Evolutionary conservation across 2,329 filamentous ascomycete species (phyloP).

Genomic region (Phialemonium atrogriseum): DNA sequence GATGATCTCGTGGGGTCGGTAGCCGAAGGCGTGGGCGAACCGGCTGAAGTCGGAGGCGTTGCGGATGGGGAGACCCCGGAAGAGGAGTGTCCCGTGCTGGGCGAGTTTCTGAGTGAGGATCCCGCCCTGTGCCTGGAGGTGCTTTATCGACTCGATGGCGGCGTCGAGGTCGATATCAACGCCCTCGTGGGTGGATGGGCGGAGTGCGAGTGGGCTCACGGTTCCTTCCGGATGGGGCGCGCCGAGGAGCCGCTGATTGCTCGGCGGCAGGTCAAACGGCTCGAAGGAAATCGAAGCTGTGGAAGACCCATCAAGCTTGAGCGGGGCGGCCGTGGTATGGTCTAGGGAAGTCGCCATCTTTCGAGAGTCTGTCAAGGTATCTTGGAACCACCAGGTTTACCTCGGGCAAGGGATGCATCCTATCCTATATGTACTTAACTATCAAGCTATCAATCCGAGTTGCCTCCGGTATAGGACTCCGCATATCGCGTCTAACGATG

Average conservation of each 20-base stretch:
- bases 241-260: conserved; percentile 31
- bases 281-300: conserved; percentile 20
- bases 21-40: conserved; percentile 39
- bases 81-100: conserved; percentile 35
- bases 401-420: too few relatives aligned
- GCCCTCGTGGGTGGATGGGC: conserved; percentile 17
- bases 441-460: too few relatives aligned
- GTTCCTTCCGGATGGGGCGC: conserved; percentile 27
- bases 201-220: conserved; percentile 29
- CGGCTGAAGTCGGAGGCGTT: conserved; percentile 33
- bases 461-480: too few relatives aligned
- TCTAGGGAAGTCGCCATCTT: too few relatives aligned
- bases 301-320: background rate
- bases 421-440: too few relatives aligned
- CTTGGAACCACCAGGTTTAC: too few relatives aligned
- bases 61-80: conserved; percentile 35
- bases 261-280: conserved; percentile 27
- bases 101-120: conserved; percentile 31
- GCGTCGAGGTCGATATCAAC: conserved; percentile 19
- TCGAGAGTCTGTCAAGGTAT: too few relatives aligned
- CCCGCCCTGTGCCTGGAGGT: conserved; percentile 20
- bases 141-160: conserved; percentile 26
- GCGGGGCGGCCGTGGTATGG: too few relatives aligned
- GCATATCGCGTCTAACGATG: too few relatives aligned
- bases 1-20: conserved; percentile 37